Base-by-base conservation (phyloP, 176 grass and related monocot genomes). In the Eleusine coracana region DNA sequence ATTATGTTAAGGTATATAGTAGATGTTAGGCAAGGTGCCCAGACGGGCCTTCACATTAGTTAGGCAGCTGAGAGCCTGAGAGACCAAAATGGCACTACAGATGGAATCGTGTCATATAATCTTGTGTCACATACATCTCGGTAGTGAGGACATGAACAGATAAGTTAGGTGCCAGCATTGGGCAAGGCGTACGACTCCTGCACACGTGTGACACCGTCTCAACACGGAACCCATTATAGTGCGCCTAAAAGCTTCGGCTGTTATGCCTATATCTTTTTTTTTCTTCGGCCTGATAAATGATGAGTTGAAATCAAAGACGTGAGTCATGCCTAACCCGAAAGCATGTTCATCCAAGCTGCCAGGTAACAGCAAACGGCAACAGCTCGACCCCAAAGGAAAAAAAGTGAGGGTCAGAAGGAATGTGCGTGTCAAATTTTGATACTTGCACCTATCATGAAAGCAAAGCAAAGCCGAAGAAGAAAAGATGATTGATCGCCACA, bases 351-450 rank as follows among this genome's bases (percentile, higher is more conserved):
- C 61, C 14, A 66, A 60, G 73, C 72, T 82, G 88, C 58, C 79
- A 83, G 83, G 83, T 86, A 77, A 66, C 83, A 58, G 49, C 55
- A n/a, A 58, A 58, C 61, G 65, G 76, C 77, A n/a, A 39, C 45
- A 82, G 67, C 67, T 74, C 58, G 3, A 60, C 45, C 62, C 65
- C 50, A 61, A 82, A 42, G 28, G 27, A 76, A n/a, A 67, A 67
- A 70, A 56, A 18, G 8, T 3, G 36, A 66, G 46, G 31, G 25
- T 14, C 59, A 28, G 20, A 70, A 58, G 66, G 29, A 52, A 86
- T 68, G 41, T 79, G 68, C 84, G 61, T 90, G 88, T 90, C 84
- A 86, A 83, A 86, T 74, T 86, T 79, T 54, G 80, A 83, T 90
- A 74, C 88, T 83, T 79, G 88, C 48, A 70, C 60, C 74, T 73